phyloP scores from a whole-genome alignment of 2,329 filamentous ascomycete genomes.

The Fusarium austroafricanum region DNA sequence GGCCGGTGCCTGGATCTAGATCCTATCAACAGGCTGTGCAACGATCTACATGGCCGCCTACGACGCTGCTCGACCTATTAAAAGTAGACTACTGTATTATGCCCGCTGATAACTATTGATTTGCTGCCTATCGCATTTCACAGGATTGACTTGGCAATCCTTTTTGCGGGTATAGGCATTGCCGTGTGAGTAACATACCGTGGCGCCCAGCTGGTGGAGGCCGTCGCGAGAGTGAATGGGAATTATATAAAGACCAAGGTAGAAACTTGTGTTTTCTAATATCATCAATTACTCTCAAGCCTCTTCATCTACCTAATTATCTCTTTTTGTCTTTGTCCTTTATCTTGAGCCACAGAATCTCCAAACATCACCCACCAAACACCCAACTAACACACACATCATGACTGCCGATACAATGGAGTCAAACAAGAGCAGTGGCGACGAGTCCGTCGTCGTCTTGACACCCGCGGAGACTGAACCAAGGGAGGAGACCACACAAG shows the following conservation, averaged over 20 bases:
- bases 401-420: constrained; percentile 38
- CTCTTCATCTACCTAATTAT: not conserved
- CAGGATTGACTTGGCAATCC: not conserved
- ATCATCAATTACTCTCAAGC: not conserved
- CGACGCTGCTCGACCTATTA: constrained; percentile 1
- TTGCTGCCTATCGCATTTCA: not conserved
- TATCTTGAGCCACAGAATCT: not conserved
- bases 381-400: not conserved
- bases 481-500: constrained; percentile 24
- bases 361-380: not conserved
- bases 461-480: constrained; percentile 39
- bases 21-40: constrained; percentile 19
- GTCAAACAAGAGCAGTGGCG: constrained; percentile 39
- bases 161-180: constrained; percentile 1
- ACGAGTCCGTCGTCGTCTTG: constrained; percentile 37
- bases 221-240: not conserved
- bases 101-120: too few species aligned
- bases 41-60: constrained; percentile 1
- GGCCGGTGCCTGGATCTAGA: constrained; percentile 20
- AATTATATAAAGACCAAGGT: constrained; percentile 13
- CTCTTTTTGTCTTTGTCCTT: not conserved
- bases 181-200: constrained; percentile 35
- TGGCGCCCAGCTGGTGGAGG: constrained; percentile 1
- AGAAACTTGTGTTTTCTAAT: too few species aligned
- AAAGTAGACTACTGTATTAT: not conserved